phyloP scores from a whole-genome alignment of 2,329 filamentous ascomycete genomes.

The Colletotrichum orchidophilum region DNA sequence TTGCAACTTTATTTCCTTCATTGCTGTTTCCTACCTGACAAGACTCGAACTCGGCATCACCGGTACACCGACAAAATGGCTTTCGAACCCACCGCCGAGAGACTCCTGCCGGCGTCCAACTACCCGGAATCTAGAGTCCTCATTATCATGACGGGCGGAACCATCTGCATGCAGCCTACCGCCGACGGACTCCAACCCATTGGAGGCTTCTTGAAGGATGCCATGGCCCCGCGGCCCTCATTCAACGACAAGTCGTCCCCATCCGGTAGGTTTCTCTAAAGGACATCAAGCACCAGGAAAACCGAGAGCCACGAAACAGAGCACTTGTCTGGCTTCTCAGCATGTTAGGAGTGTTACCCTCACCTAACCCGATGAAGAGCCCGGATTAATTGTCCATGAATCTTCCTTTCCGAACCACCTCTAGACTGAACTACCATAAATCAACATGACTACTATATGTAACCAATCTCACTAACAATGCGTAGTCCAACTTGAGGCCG shows the following conservation, averaged over 20 bases:
- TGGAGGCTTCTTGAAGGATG: conserved; percentile 81
- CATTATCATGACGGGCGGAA: conserved; percentile 90
- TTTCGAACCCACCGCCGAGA: conserved; percentile 16
- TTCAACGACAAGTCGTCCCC: conserved; percentile 82
- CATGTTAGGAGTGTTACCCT: background rate
- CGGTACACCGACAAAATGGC: conserved; percentile 10
- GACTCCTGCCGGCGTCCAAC: conserved; percentile 24
- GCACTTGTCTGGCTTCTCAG: background rate
- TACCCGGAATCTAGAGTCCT: conserved; percentile 82
- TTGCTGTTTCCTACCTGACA: background rate
- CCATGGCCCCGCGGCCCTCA: conserved; percentile 81
- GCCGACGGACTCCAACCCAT: conserved; percentile 83
- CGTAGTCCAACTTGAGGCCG: conserved; percentile 59
- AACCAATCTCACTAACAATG: conserved; percentile 1
- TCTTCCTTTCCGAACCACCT: background rate
- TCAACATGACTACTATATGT: background rate
- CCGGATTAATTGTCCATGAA: background rate
- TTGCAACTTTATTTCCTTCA: background rate
- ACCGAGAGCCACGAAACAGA: background rate
- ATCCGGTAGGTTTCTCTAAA: conserved; percentile 43
- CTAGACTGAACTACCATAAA: background rate
- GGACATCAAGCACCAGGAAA: background rate
- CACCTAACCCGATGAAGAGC: background rate
- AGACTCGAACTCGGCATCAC: background rate
- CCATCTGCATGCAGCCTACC: conserved; percentile 91